Base-by-base conservation (phyloP, 2,329 filamentous ascomycete species). In the Xylaria sp. region DNA sequence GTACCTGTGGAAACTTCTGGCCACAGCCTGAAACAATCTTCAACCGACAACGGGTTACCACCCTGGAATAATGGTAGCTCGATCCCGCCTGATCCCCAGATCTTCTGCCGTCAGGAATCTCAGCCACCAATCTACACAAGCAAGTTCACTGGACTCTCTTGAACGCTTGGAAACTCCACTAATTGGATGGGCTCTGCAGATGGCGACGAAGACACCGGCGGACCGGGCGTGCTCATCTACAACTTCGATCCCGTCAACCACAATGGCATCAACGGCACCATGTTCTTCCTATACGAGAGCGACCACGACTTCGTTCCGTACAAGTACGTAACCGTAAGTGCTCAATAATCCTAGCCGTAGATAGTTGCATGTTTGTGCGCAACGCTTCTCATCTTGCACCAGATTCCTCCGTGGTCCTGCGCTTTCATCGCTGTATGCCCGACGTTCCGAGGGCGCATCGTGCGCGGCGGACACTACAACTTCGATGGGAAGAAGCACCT, bases 231-330 rank as follows among this genome's bases (percentile, higher is more conserved):
- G 18, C 46, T 56, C 16, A 50, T 63, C 29, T 52, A 44, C 44
- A 63, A 63, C 41, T 47, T 37, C 18, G 61, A 63, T 19, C 52
- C 54, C 13, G 43, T 48, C 17, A 20, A n/a, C 9, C 61, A 63
- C 21, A 48, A 55, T 19, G 38, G 17, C 2, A 40, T 50, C 20
- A 41, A 60, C 26, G 61, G 59, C 13, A 60, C 61, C 26, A 62
- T 63, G 59, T 63, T 52, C 49, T 52, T 60, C 39, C 26, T 63
- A 16, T 63, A 62, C 51, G 61, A 63, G 44, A 62, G 49, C 45
- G 51, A 59, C 22, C 61, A 62, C 42, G 61, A 63, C 40, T 58
- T 56, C 37, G 53, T 60, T 8, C 61, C 61, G 16, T 63, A 62
- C 24, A 57, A 62, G 44, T 63, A 55, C 26, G 51, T 48, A 7